A percentile compares a stretch with the other conserved stretches of the same genome.
Conservation (phyloP, 2,329 filamentous ascomycete genomes). For the Xylariaceae sp. region DNA sequence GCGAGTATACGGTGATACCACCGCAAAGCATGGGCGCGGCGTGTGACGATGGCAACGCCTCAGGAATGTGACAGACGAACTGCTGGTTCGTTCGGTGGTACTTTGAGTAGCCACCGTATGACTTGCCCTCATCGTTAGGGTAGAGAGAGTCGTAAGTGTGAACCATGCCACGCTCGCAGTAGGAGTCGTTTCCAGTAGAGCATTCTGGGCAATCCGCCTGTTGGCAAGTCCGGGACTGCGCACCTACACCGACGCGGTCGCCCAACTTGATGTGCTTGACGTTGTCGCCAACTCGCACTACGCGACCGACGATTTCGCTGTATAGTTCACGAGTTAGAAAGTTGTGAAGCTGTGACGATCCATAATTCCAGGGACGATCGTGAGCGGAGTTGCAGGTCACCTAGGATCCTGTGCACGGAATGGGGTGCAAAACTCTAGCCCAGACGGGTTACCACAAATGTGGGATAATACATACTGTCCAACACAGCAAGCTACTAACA, state of each 20-base stretch:
- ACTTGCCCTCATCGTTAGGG: constrained; percentile 48
- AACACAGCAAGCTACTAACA: constrained; percentile 43
- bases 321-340: background rate
- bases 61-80: constrained; percentile 47
- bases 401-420: background rate
- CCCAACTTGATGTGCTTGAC: constrained; percentile 42
- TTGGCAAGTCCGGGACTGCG: constrained; percentile 53
- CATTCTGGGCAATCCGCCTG: constrained; percentile 40
- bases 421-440: background rate
- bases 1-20: constrained; percentile 62
- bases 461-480: constrained; percentile 41
- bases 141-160: constrained; percentile 51
- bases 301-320: constrained; percentile 54
- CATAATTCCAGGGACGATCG: too few relatives aligned
- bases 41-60: constrained; percentile 36
- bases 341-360: background rate
- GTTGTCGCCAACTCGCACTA: constrained; percentile 56
- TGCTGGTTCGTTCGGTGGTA: constrained; percentile 33
- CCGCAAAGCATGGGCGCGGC: constrained; percentile 64
- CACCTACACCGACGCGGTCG: constrained; percentile 44
- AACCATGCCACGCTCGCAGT: constrained; percentile 38
- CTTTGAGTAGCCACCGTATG: constrained; percentile 51
- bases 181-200: constrained; percentile 37
- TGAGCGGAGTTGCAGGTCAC: background rate
- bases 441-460: background rate